Base-by-base conservation (phyloP, 176 grass and related monocot species). In the Bromus sterilis region DNA sequence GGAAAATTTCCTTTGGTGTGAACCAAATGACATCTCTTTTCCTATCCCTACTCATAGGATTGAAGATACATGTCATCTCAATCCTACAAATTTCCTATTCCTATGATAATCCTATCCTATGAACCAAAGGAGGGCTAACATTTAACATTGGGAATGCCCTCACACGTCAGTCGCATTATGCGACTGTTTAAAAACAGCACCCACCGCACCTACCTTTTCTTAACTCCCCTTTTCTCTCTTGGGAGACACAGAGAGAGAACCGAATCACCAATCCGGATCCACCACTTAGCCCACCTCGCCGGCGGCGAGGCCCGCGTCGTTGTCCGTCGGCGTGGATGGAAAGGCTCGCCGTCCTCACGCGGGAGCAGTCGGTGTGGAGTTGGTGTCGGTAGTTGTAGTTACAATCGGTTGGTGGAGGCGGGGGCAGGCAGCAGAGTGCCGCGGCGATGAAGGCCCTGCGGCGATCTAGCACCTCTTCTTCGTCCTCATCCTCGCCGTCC, bases 371-470 rank as follows among this genome's bases (percentile, higher is more conserved):
- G 77, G 71, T 30, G 77, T 71, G 70, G 78, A 35, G 78, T 71
- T 56, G 78, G 77, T n/a, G 7, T 40, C 43, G 72, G 53, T 61
- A 63, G 36, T 46, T 40, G 15, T n/a, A n/a, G 18, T 26, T 21
- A 20, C 29, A 15, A 28, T 34, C 20, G 44, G 64, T 89, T 20
- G 78, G 78, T 65, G 35, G 24, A 20, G 75, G 33, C 14, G n/a
- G 6, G 63, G 12, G 18, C 48, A 53, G 12, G 64, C 24, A 31
- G 29, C 46, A 32, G 80, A 31, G 28, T 48, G 51, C 9, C 9
- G 44, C 3, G 20, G 64, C 33, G 67, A 94, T 98, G 95, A 98
- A 93, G 87, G 90, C 88, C 26, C 67, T 91, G 75, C 87, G 92
- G 80, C 88, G 92, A 94, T 88, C 83, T 57, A 92, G 70, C 80